Conservation (phyloP, 164 flowering plant species). For the Annona squamosa region DNA sequence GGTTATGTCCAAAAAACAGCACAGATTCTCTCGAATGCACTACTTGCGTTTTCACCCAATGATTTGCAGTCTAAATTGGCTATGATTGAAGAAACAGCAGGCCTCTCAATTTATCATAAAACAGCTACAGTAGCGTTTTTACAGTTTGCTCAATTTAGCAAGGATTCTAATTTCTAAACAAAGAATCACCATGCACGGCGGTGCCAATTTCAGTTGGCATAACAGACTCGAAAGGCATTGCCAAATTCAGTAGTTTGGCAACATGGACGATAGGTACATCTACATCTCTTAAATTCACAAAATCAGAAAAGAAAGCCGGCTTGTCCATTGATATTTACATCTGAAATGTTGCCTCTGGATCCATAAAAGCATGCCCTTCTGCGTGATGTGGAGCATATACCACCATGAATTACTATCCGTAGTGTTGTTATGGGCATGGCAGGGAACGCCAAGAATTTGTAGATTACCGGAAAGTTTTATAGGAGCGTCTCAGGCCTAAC, state of each 20-base stretch:
- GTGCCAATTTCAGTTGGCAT: background rate
- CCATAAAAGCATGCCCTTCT: background rate
- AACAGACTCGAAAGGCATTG: background rate
- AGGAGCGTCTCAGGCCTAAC: slow-evolving; percentile 8
- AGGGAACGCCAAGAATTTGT: slow-evolving; percentile 1
- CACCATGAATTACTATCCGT: background rate
- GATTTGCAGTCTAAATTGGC: background rate
- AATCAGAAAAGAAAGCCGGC: background rate
- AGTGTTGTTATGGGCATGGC: background rate
- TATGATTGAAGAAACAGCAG: background rate
- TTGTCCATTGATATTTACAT: slow-evolving; percentile 7
- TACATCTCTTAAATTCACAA: background rate
- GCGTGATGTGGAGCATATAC: background rate
- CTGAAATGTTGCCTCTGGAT: slow-evolving; percentile 1
- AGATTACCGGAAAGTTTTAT: background rate
- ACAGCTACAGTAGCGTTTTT: slow-evolving; percentile 3
- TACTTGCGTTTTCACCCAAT: background rate
- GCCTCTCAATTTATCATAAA: slow-evolving; percentile 1
- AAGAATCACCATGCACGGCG: background rate
- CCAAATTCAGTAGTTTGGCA: background rate
- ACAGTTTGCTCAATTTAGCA: slow-evolving; percentile 4
- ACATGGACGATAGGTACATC: background rate
- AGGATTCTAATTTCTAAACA: background rate
- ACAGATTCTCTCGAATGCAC: background rate
- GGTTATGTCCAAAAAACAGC: background rate